Conservation (phyloP, 2,329 filamentous ascomycete species). For the Colletotrichum noveboracense region DNA sequence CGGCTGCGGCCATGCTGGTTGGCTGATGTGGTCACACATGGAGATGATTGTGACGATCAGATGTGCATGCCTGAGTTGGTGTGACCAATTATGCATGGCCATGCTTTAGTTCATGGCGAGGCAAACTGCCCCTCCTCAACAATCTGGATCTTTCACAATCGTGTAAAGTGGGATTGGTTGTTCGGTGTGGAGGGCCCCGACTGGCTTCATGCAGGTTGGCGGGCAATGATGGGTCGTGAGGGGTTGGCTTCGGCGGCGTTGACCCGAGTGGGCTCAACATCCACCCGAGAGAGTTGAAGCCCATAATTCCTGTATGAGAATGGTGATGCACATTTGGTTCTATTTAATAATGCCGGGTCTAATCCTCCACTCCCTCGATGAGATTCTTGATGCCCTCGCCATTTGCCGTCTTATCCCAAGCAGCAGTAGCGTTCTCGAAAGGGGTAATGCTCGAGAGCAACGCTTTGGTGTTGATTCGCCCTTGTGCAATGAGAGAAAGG, state of each 20-base stretch:
- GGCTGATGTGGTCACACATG: not conserved
- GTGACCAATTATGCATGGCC: not conserved
- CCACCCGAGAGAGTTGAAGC: not conserved
- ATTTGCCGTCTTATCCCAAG: constrained; percentile 22
- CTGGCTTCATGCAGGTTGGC: not conserved
- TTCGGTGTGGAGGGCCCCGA: not conserved
- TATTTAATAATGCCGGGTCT: accelerated
- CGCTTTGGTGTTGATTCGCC: not conserved
- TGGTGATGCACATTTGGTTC: not conserved
- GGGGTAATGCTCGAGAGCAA: constrained; percentile 9
- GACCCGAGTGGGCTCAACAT: not conserved
- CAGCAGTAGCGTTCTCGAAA: constrained; percentile 18
- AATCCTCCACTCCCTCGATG: constrained; percentile 14
- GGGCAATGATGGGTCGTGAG: not conserved
- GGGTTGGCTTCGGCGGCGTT: not conserved
- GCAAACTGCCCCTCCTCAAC: not conserved
- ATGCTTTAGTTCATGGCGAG: not conserved
- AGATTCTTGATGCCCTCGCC: constrained; percentile 26
- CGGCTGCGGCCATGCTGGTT: not conserved
- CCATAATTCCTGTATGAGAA: not conserved
- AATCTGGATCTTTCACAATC: not conserved
- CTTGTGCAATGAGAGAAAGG: not conserved
- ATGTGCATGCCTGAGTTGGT: not conserved
- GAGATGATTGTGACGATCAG: not conserved
- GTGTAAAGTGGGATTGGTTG: not conserved